Percentiles rank a stretch among this genome's conserved stretches.
Evolutionary conservation across 2,329 filamentous ascomycete genomes (phyloP).

Genomic region (Exserohilum rostratum): DNA sequence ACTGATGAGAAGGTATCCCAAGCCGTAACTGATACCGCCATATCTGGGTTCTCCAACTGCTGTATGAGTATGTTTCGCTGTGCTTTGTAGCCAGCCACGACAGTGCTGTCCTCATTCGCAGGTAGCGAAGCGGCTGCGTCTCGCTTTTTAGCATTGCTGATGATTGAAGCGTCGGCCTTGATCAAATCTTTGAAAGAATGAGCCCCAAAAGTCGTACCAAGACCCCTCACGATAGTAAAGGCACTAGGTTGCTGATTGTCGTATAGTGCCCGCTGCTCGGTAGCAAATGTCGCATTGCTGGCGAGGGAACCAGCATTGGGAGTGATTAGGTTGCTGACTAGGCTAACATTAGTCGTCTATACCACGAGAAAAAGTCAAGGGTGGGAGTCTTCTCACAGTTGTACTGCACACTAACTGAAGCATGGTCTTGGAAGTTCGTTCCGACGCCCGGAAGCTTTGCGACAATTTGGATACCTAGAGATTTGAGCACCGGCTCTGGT

Average conservation of each 20-base stretch:
- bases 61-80: slow-evolving; percentile 20
- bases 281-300: slow-evolving; percentile 34
- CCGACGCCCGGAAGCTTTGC: slow-evolving; percentile 36
- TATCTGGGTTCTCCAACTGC: slow-evolving; percentile 23
- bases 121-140: slow-evolving; percentile 8
- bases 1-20: slow-evolving; percentile 30
- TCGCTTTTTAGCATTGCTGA: slow-evolving; percentile 12
- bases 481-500: slow-evolving; percentile 7
- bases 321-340: slow-evolving; percentile 16
- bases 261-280: slow-evolving; percentile 37
- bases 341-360: slow-evolving; percentile 3
- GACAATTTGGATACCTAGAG: slow-evolving; percentile 19
- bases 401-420: slow-evolving; percentile 25
- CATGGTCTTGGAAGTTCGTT: slow-evolving; percentile 37
- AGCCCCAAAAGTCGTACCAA: slow-evolving; percentile 18
- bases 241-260: slow-evolving; percentile 31
- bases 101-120: background rate
- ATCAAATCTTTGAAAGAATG: slow-evolving; percentile 22
- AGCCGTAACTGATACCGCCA: slow-evolving; percentile 31
- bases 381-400: slow-evolving; percentile 19
- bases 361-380: background rate
- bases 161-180: slow-evolving; percentile 13
- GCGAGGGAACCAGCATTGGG: slow-evolving; percentile 25
- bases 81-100: background rate
- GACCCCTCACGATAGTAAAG: slow-evolving; percentile 21